Evolutionary conservation across 768 basidiomycete species (phyloP).

Genomic region (Trametes gibbosa): DNA sequence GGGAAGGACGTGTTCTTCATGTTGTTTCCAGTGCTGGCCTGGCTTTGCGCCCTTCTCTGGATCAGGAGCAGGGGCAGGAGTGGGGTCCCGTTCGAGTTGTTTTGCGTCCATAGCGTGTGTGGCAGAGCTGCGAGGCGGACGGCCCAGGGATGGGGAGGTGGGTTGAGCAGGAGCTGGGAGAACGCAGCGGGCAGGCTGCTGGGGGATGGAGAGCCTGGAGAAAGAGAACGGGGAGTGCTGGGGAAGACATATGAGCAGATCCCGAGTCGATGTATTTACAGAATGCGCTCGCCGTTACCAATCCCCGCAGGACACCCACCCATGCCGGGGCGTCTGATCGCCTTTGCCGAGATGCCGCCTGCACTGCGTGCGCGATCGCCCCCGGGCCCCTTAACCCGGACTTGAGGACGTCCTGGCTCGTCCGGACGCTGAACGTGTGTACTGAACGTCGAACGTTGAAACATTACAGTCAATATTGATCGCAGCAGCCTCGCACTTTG

Average conservation of each 20-base stretch:
- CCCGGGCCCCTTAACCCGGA: too few relatives aligned
- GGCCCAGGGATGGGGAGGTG: constrained; percentile 1
- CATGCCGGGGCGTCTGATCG: constrained; percentile 1
- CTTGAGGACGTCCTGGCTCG: too few relatives aligned
- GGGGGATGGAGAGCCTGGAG: not conserved
- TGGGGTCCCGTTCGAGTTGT: not conserved
- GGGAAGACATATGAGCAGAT: not conserved
- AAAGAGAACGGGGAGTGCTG: constrained; percentile 2
- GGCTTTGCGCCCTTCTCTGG: constrained; percentile 22
- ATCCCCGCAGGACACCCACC: constrained; percentile 1
- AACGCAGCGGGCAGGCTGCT: not conserved
- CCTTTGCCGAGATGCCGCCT: constrained; percentile 12
- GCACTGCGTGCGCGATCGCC: not conserved
- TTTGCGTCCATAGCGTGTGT: not conserved
- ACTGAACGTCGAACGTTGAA: too few relatives aligned
- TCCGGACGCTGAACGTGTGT: too few relatives aligned
- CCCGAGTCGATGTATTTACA: constrained; percentile 2
- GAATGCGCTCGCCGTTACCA: constrained; percentile 12
- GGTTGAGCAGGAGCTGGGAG: not conserved
- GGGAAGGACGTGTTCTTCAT: constrained; percentile 42
- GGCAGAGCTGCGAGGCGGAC: not conserved
- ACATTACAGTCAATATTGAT: too few relatives aligned
- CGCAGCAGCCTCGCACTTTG: too few relatives aligned
- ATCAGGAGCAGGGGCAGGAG: constrained; percentile 1
- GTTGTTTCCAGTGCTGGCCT: constrained; percentile 37